Evolutionary conservation across 768 basidiomycete genomes (phyloP).

Genomic region (Boletus rex-veris): DNA sequence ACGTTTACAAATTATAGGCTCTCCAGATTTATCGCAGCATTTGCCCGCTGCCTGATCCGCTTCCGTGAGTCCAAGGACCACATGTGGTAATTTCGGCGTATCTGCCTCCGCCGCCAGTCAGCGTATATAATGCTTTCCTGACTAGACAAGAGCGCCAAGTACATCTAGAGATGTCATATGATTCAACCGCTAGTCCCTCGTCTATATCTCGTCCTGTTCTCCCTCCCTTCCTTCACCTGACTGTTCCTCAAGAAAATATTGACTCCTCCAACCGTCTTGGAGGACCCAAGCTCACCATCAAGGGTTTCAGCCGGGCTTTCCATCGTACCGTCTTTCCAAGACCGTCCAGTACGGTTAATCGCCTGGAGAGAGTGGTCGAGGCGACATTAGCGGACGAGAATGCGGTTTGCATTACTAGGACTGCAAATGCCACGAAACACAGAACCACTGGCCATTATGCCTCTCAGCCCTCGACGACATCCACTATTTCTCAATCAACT

Average conservation of each 20-base stretch:
- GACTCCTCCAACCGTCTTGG: slow-evolving; percentile 30
- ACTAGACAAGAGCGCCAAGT: not conserved
- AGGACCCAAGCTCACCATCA: slow-evolving; percentile 31
- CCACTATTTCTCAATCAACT: slow-evolving; percentile 1
- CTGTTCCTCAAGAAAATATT: slow-evolving; percentile 3
- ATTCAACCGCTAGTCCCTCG: not conserved
- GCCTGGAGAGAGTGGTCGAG: slow-evolving; percentile 4
- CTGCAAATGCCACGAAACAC: not conserved
- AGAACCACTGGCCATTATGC: not conserved
- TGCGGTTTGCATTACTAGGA: not conserved
- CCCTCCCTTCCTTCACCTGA: slow-evolving; percentile 16
- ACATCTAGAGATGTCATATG: slow-evolving; percentile 10
- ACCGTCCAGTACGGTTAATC: not conserved
- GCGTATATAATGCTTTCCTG: slow-evolving; percentile 1
- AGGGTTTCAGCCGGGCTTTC: slow-evolving; percentile 44
- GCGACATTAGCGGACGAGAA: slow-evolving; percentile 2
- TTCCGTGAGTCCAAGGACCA: slow-evolving; percentile 1
- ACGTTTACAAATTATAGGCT: slow-evolving; percentile 13
- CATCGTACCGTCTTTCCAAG: slow-evolving; percentile 31
- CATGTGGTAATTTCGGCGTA: not conserved
- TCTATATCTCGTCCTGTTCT: slow-evolving; percentile 10
- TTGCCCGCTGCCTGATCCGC: not conserved
- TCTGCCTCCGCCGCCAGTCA: not conserved
- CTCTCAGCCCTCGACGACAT: not conserved
- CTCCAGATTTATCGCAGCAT: slow-evolving; percentile 3